Evolutionary conservation across 2,329 filamentous ascomycete genomes (phyloP), one percentile per base, ranked within the genome.

Genomic region (Aspergillus oerlinghausenensis): DNA sequence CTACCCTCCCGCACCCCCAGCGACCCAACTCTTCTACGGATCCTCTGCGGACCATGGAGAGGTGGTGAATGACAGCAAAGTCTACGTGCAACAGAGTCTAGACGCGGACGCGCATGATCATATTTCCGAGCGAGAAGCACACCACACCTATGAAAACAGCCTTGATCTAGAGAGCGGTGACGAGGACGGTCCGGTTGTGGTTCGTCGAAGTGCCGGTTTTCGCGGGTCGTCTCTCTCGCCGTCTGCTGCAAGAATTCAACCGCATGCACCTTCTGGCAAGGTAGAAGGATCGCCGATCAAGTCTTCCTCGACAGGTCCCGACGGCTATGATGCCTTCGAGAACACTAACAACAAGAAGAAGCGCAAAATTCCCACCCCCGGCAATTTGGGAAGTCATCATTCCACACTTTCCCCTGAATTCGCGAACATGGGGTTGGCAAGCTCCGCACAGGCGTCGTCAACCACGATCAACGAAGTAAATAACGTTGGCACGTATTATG

Each of bases 311-410:
- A 82, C 84, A 5, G 88, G 87, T 4, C 88, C 88, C 10, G 93
- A 97, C 71, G 92, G 92, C 14, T 97, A 97, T 72, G 94, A 99
- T 73, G 94, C 91, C 6, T 96, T 97, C 67, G 94, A 99, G 74
- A 97, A 97, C 68, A 96, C 91, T 38, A 97, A 96, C 73, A 99
- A 99, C 72, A 99, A 99, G 77, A 99, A 97, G 80, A 97, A 99
- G 75, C 85, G 94, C 64, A 99, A 99, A 77, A 97, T 99, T 40
- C 94, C 94, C 0, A 92, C 92, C 0, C 91, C 90, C 9, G 89
- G 90, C 19, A 89, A 90, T 66, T 80, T 86, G 14, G 83, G 77
- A 54, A 75, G 80, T 60, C 83, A 85, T 67, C 80, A 85, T 61
- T 79, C 80, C 61, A 77, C 79, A 55, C 73, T 89, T 52, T 85